Evolutionary conservation across 768 basidiomycete species (phyloP).

Genomic region (Chlorophyllum brunneum): DNA sequence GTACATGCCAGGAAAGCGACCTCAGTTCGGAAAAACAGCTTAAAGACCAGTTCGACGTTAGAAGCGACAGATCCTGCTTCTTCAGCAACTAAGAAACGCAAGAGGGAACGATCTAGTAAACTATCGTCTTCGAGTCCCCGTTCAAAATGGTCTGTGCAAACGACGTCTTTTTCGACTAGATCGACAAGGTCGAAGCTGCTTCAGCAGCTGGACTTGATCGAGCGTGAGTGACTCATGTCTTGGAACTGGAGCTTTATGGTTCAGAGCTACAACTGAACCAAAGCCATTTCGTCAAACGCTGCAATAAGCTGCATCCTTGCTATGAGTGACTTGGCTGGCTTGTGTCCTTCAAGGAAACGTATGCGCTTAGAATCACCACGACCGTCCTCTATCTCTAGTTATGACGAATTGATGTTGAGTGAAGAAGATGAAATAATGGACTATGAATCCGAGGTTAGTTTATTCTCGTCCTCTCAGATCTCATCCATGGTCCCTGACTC

Average conservation of each 20-base stretch:
- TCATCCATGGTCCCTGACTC: background rate
- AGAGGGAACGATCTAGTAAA: background rate
- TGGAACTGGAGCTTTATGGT: too few relatives aligned
- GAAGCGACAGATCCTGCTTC: slow-evolving; percentile 21
- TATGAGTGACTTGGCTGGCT: slow-evolving; percentile 41
- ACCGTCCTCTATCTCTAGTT: background rate
- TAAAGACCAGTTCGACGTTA: background rate
- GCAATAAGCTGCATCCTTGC: slow-evolving; percentile 36
- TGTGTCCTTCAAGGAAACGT: slow-evolving; percentile 18
- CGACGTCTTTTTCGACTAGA: slow-evolving; percentile 18
- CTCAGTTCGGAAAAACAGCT: background rate
- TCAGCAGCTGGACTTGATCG: slow-evolving; percentile 36
- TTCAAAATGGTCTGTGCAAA: slow-evolving; percentile 18
- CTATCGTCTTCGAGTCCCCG: background rate
- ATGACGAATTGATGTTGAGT: background rate
- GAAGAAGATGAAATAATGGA: background rate
- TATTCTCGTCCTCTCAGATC: background rate
- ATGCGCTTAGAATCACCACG: background rate
- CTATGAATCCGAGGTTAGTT: background rate
- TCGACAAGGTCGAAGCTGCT: slow-evolving; percentile 32
- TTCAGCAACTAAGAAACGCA: background rate
- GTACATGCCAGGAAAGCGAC: slow-evolving; percentile 23
- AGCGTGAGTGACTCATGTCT: slow-evolving; percentile 33
- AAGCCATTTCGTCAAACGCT: slow-evolving; percentile 5
- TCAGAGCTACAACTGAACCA: background rate